Evolutionary conservation across 352 stramenopile species (phyloP), one percentile per base, ranked within the genome.

Genomic region (Pythium brassicae): DNA sequence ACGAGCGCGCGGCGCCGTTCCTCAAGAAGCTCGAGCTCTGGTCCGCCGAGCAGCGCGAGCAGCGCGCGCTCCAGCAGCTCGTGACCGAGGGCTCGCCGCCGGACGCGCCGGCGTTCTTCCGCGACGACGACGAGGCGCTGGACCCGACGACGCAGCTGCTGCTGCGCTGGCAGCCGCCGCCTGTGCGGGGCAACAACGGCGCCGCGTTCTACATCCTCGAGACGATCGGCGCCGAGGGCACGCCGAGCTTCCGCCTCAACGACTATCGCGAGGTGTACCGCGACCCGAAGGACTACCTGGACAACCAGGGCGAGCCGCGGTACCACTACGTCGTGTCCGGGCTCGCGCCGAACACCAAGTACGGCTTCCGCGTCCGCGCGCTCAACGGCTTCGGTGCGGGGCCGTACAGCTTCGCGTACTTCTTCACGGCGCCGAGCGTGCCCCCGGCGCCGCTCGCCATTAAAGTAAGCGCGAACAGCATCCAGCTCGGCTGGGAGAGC

Each of bases 381-480:
- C 81, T 97, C 39, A 98, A 97, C 48, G 87, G 87, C 19, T 97
- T 97, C 63, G 92, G 89, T 10, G 83, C 91, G 1, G 86, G 87
- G 0, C 63, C 69, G 19, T 97, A 95, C 64, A 82, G 83, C n/a
- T 88, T 93, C 47, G 72, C 66, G 35, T 88, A 87, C 54, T 95
- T 97, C 59, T 69, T 92, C 25, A 97, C 91, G 17, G 81, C 75
- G 1, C 87, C 90, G 26, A 65, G 71, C 14, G 73, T 69, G 19
- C 90, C 91, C 23, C 71, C 77, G 2, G 64, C 74, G 8, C 91
- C 91, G 1, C 65, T 94, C 23, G 74, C 77, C 17, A 72, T 87
- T 50, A 63, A 69, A 29, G 62, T 94, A 12, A 75, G 76, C 9
- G 67, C 79, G 1, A 88, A 90, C 32, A 89, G 74, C 52, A 82